Evolutionary conservation across 2,329 filamentous ascomycete genomes (phyloP), one percentile per base, ranked within the genome.

Genomic region (Fusarium redolens): DNA sequence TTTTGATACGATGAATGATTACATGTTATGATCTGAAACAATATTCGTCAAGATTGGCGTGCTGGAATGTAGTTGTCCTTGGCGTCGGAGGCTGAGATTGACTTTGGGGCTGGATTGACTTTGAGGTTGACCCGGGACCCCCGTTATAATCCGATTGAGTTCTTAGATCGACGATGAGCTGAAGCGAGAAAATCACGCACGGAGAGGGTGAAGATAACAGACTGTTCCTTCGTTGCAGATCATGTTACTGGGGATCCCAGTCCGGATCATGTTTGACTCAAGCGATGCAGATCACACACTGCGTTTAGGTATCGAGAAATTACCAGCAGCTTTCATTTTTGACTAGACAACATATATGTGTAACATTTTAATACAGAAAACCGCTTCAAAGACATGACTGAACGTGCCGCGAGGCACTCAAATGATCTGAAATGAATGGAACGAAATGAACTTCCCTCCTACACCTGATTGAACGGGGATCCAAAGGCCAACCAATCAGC

Each of bases 401-500:
- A 15, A 37, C 22, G 38, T 20, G 62, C 64, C 64, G 62, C 28
- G 64, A 67, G 62, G 64, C 64, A 30, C 50, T 30, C 2, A 12
- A 22, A 35, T 14, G 15, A 25, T 67, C 62, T 67, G 30, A 61
- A 48, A 18, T 17, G 31, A 37, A 50, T 7, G 20, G 43, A 47
- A 7, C 20, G 14, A 56, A 41, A 11, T 7, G 4, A 28, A 15
- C 7, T 13, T 6, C 10, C 5, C 14, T 4, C 11, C 10, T 38
- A n/a, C 22, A 15, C 12, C 30, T 59, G 68, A 30, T 65, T 71
- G 4, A 43, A 72, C 4, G 71, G 57, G 2, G 70, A 73, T 25
- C 70, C 70, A 44, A 71, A 72, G 3, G 70, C 70, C 15, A 72
- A n/a, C 70, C 70, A 72, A 55, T 72, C 70, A 28, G 70, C 66